phyloP scores from a whole-genome alignment of 129 eudicot species.

The Flaveria sonorensis region DNA sequence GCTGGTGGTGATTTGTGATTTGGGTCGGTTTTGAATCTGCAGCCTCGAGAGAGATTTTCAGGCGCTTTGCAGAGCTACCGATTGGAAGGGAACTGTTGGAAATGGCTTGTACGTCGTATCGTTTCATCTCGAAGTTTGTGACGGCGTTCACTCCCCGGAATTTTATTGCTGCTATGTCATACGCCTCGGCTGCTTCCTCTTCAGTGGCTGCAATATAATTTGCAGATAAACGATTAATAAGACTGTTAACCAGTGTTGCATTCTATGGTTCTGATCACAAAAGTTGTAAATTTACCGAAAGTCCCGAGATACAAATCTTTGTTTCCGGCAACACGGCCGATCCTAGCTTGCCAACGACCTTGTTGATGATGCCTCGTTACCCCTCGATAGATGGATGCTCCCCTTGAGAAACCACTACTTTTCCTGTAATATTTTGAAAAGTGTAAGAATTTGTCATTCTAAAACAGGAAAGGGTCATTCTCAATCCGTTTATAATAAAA shows the following conservation, averaged over 20 bases:
- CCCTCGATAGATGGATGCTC: conserved; percentile 92
- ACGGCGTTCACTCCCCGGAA: conserved; percentile 92
- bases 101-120: conserved; percentile 91
- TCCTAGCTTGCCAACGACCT: conserved; percentile 99
- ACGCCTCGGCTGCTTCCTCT: conserved; percentile 99
- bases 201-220: conserved; percentile 66
- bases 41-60: conserved; percentile 64
- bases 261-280: not conserved
- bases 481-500: not conserved
- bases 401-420: conserved; percentile 94
- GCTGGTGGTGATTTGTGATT: conserved; percentile 37
- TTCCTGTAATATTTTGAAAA: conserved; percentile 42
- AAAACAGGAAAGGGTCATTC: not conserved
- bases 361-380: conserved; percentile 98
- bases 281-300: conserved; percentile 50
- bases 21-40: conserved; percentile 53
- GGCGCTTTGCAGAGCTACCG: conserved; percentile 83
- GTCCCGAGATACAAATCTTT: conserved; percentile 94
- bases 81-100: conserved; percentile 81
- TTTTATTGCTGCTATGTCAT: conserved; percentile 97
- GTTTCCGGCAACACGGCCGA: conserved; percentile 97
- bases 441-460: not conserved
- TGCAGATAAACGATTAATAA: not conserved
- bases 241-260: not conserved
- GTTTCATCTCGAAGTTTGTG: conserved; percentile 93